phyloP scores from a whole-genome alignment of 2,329 filamentous ascomycete species.

The Drechslerella stenobrocha region DNA sequence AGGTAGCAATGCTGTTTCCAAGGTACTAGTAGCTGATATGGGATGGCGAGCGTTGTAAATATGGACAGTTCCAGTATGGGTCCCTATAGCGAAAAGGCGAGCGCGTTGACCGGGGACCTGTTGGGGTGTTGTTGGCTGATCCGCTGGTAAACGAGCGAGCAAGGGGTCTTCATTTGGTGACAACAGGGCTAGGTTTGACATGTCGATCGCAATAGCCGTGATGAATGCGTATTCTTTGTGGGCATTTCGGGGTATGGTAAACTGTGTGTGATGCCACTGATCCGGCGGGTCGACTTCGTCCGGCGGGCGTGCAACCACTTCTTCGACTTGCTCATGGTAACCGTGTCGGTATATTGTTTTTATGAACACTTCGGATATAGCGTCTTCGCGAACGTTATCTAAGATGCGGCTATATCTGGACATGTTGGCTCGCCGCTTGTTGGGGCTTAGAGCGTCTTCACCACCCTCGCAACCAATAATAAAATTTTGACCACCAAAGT shows the following conservation, averaged over 20 bases:
- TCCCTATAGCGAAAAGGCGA: constrained; percentile 79
- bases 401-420: constrained; percentile 29
- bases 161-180: constrained; percentile 78
- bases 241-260: constrained; percentile 29
- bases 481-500: constrained; percentile 44
- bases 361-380: constrained; percentile 40
- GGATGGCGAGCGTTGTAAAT: constrained; percentile 81
- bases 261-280: constrained; percentile 13
- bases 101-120: constrained; percentile 84
- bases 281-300: constrained; percentile 35
- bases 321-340: constrained; percentile 31
- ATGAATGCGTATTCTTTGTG: constrained; percentile 64
- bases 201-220: constrained; percentile 71
- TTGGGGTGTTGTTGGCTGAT: constrained; percentile 54
- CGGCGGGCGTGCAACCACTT: constrained; percentile 23
- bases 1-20: constrained; percentile 60
- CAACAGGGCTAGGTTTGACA: constrained; percentile 71
- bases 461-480: constrained; percentile 27
- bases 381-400: constrained; percentile 36
- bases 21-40: constrained; percentile 61
- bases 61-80: constrained; percentile 72
- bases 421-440: constrained; percentile 27
- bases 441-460: constrained; percentile 17
- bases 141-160: constrained; percentile 55
- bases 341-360: constrained; percentile 37